Base-by-base conservation (phyloP, 192 early-diverging fungal species). In the Mortierella antarctica region DNA sequence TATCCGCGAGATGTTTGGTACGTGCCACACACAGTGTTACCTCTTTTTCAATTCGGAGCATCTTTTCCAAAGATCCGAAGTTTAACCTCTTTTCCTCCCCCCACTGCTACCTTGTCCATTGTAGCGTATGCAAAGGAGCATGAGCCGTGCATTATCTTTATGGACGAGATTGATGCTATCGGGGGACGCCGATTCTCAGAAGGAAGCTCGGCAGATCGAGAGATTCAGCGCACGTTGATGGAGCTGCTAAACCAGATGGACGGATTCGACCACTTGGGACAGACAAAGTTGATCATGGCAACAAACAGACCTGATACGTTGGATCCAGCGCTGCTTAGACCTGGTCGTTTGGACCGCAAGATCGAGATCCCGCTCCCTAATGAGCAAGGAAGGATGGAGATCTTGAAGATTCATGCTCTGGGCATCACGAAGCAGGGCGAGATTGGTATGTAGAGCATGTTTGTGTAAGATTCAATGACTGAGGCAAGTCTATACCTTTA, bases 161-260 rank as follows among this genome's bases (percentile, higher is more conserved):
- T 99, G 97, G 98, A 99, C 85, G 98, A 99, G 82, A 98, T 99
- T 82, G 98, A 99, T 87, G 97, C 98, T 41, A 99, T 99, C 87
- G 98, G 97, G 84, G 97, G 97, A 11, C 89, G 97, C 52, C 92
- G 98, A 58, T 99, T 99, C 86, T 97, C 95, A 17, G 98, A 99
- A 79, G 97, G 97, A 80, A 99, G 97, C 17, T 97, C 95, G 63
- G 96, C 97, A n/a, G 98, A 99, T 91, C 93, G 97, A 72, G 98
- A 99, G 89, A 99, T 99, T 77, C 98, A 99, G 85, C 92, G 98
- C 55, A 99, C 97, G 31, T 86, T 99, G 63, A 99, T 99, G 97
- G 97, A 99, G 87, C 89, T 99, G 58, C 77, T 99, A 65, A 99
- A 98, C 84, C 98, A 99, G 86, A 98, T 99, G 98, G 98, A 99